phyloP scores from a whole-genome alignment of 345 rosid species.

The Citrus trifoliata region DNA sequence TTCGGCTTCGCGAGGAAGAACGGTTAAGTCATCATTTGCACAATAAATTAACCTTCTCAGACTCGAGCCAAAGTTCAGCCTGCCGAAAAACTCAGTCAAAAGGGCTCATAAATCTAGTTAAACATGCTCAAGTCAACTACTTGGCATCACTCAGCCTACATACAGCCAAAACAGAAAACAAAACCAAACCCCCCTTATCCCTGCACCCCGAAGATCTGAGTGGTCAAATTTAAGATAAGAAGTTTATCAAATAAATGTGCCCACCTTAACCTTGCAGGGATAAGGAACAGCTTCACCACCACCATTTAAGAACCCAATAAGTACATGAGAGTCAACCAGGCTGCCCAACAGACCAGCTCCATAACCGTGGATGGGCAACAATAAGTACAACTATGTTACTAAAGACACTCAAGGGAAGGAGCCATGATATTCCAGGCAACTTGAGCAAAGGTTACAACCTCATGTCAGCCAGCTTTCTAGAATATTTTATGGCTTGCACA shows the following conservation, averaged over 20 bases:
- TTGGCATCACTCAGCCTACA: slow-evolving; percentile 2
- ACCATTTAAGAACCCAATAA: slow-evolving; percentile 38
- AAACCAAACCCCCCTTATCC: slow-evolving; percentile 63
- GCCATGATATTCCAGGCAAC: slow-evolving; percentile 32
- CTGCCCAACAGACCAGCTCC: slow-evolving; percentile 88
- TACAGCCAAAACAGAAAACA: slow-evolving; percentile 5
- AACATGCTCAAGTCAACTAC: neutral
- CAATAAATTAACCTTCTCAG: neutral
- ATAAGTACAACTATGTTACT: slow-evolving; percentile 49
- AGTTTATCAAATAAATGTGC: slow-evolving; percentile 85
- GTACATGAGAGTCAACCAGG: slow-evolving; percentile 75
- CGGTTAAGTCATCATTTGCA: neutral
- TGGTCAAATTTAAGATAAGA: slow-evolving; percentile 71
- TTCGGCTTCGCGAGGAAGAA: neutral
- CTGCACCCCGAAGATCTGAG: slow-evolving; percentile 70
- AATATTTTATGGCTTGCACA: neutral
- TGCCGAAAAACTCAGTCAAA: neutral
- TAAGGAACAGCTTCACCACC: slow-evolving; percentile 64
- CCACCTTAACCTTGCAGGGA: slow-evolving; percentile 99
- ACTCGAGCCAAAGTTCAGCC: neutral
- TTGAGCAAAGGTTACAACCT: slow-evolving; percentile 17
- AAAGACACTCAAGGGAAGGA: slow-evolving; percentile 32
- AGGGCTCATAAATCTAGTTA: neutral
- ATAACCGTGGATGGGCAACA: slow-evolving; percentile 66
- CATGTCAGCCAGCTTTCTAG: slow-evolving; percentile 14